A percentile compares a stretch with the other conserved stretches of the same genome.
These are phyloP conservation scores for Aspergillus viridinutans DNA, from an alignment of 2,329 filamentous ascomycete species.

Conservation along the genomic window DNA sequence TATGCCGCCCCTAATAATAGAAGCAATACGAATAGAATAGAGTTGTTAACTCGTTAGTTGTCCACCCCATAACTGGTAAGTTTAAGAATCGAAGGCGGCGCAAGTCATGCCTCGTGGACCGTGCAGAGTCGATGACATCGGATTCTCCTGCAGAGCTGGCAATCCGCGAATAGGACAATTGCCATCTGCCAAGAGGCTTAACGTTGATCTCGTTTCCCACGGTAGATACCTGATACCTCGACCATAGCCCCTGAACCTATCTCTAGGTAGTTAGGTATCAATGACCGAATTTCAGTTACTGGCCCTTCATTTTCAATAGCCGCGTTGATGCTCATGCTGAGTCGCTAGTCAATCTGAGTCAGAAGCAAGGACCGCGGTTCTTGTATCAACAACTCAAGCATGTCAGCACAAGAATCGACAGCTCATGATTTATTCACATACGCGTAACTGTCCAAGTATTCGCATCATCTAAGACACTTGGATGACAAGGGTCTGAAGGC, in stretches of 20 bases:
- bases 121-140: slow-evolving; percentile 34
- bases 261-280: neutral
- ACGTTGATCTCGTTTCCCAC: slow-evolving; percentile 6
- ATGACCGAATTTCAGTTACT: neutral
- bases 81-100: slow-evolving; percentile 5
- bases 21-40: neutral
- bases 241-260: slow-evolving; percentile 4
- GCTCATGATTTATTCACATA: neutral
- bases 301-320: neutral
- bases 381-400: too few relatives aligned
- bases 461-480: neutral
- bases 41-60: neutral
- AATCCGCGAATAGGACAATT: slow-evolving; percentile 50
- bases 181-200: slow-evolving; percentile 41
- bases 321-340: too few relatives aligned
- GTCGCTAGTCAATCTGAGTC: too few relatives aligned
- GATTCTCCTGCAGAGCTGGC: slow-evolving; percentile 17
- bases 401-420: too few relatives aligned
- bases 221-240: slow-evolving; percentile 16
- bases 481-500: neutral
- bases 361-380: too few relatives aligned
- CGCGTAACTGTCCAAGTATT: neutral
- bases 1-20: neutral
- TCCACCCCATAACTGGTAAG: neutral
- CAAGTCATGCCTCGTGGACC: slow-evolving; percentile 20